Evolutionary conservation across 371 early-diverging fungal species (phyloP), one percentile per base, ranked within the genome.

Genomic region (Rhizomucor miehei): DNA sequence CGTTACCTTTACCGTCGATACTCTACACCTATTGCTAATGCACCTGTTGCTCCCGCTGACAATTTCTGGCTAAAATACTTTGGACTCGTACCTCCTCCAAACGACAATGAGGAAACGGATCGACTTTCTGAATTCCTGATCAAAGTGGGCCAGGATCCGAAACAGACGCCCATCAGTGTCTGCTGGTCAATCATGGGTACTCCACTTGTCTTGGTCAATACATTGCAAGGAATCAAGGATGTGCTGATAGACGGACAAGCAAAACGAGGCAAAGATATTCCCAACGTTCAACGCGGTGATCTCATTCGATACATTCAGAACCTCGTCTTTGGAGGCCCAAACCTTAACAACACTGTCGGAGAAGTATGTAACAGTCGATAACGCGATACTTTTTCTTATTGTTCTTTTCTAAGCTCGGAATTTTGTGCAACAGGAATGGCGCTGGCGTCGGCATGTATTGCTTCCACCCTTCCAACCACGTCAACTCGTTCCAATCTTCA

Each of bases 261-360:
- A 12, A 62, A 56, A 51, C 59, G 34, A 12, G 36, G 39, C 12
- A 51, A 39, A 35, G n/a, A 44, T n/a, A n/a, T n/a, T 2, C 45
- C 67, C 3, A 63, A 60, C 12, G 68, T 75, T 0, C 75, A 74
- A 39, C 63, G 75, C 13, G 75, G 75, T 52, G 53, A 68, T 40
- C 35, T 77, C 34, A 73, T 77, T 46, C 54, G 72, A 1, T 57
- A 60, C 37, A 66, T 73, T 40, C 77, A 77, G 43, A 70, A 73
- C 24, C 52, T 69, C n/a, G 73, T 78, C 0, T 78, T 78, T 66
- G 79, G 79, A 37, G 79, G 79, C 9, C 55, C 64, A 21, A 74
- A 52, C 44, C 56, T 78, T 13, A 75, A 73, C 24, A 78, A 78
- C 49, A 51, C 64, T 0, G 47, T 75, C 20, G 79, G 79, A 21